Percentiles rank a stretch among this genome's conserved stretches.
phyloP scores from a whole-genome alignment of 2,329 filamentous ascomycete species.

The Nothophoma quercina region DNA sequence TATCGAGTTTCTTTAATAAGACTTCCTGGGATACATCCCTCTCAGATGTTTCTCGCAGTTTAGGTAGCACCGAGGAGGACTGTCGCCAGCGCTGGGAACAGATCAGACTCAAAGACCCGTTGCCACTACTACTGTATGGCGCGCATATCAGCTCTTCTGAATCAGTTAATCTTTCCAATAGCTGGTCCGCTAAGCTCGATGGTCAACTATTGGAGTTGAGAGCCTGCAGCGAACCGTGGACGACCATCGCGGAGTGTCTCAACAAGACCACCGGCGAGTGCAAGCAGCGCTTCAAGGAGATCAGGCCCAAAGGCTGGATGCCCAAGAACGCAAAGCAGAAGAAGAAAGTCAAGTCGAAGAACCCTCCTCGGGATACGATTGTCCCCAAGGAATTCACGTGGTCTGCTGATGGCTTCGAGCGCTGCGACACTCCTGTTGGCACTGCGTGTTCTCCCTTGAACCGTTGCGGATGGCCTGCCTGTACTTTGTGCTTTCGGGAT shows the following conservation, averaged over 20 bases:
- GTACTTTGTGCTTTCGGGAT: too few species aligned
- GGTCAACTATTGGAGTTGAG: background rate
- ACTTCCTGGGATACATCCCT: too few species aligned
- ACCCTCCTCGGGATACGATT: background rate
- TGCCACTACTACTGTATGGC: too few species aligned
- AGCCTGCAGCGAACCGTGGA: background rate
- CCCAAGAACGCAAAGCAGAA: background rate
- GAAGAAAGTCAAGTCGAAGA: background rate
- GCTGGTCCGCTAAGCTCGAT: background rate
- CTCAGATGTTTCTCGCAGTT: background rate
- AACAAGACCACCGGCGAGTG: background rate
- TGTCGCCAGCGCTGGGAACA: background rate
- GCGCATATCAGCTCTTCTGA: too few species aligned
- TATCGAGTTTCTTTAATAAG: too few species aligned
- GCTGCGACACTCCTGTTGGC: too few species aligned
- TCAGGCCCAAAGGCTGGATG: constrained; percentile 2
- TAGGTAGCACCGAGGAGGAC: background rate
- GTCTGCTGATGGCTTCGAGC: background rate
- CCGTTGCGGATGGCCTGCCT: too few species aligned
- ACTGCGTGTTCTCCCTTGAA: too few species aligned
- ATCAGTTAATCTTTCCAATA: too few species aligned
- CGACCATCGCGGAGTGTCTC: background rate
- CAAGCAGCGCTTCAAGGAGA: background rate
- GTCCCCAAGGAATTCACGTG: too few species aligned
- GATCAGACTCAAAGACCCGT: background rate